Evolutionary conservation across 2,329 filamentous ascomycete species (phyloP).

Genomic region (Fonsecaea pedrosoi): DNA sequence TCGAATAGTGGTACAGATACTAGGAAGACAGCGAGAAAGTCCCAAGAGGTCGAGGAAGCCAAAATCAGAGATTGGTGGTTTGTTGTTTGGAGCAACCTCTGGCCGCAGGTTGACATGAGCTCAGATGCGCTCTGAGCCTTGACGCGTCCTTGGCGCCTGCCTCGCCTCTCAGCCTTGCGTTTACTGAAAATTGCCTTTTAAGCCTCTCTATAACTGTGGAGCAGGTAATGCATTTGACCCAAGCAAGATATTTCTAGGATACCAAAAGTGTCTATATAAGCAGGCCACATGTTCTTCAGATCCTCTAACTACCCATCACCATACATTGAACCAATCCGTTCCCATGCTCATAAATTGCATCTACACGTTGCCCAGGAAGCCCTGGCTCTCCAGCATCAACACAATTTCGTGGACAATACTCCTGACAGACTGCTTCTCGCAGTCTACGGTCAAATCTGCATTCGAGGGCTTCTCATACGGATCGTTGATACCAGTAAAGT

Average conservation of each 20-base stretch:
- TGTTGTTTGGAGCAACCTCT: not conserved
- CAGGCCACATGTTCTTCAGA: not conserved
- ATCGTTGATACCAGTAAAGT: conserved; percentile 97
- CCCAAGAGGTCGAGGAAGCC: not conserved
- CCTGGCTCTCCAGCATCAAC: conserved; percentile 85
- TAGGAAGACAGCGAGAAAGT: not conserved
- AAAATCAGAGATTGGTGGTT: not conserved
- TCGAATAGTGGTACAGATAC: not conserved
- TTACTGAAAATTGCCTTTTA: not conserved
- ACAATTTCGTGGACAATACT: conserved; percentile 97
- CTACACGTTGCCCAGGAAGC: conserved; percentile 70
- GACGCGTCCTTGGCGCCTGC: conserved; percentile 34
- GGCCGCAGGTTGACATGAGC: conserved; percentile 4
- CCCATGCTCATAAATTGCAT: not conserved
- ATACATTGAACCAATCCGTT: not conserved
- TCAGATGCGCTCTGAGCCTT: conserved; percentile 23
- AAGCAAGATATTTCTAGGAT: not conserved
- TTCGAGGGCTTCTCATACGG: conserved; percentile 87
- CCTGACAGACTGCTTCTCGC: conserved; percentile 84
- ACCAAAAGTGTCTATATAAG: not conserved
- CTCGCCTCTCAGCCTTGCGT: conserved; percentile 15
- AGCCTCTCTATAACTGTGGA: not conserved
- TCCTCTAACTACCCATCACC: not conserved
- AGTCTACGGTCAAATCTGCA: conserved; percentile 82
- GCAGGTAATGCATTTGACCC: not conserved